Evolutionary conservation across 768 basidiomycete genomes (phyloP).

Genomic region (Calvatia gigantea): DNA sequence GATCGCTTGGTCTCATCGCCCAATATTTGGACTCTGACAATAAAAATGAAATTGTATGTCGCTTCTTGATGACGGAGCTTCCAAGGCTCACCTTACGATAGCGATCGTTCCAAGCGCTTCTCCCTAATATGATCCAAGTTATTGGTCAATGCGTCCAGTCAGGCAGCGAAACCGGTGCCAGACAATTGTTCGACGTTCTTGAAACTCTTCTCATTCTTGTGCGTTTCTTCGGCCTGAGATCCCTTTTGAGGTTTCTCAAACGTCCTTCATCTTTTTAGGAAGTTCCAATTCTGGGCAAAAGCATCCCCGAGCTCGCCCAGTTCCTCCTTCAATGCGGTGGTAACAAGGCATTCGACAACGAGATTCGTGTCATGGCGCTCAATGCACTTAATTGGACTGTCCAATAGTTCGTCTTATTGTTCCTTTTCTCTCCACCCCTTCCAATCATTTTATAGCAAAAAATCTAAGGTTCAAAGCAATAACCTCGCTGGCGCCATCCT

Average conservation of each 20-base stretch:
- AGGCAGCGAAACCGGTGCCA: slow-evolving; percentile 76
- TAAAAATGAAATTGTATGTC: slow-evolving; percentile 78
- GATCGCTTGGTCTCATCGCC: slow-evolving; percentile 88
- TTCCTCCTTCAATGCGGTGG: slow-evolving; percentile 86
- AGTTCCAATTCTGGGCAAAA: slow-evolving; percentile 87
- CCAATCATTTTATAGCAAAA: slow-evolving; percentile 63
- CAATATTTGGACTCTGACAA: slow-evolving; percentile 90
- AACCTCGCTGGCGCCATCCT: slow-evolving; percentile 83
- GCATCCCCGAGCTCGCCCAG: slow-evolving; percentile 81
- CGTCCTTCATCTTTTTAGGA: slow-evolving; percentile 52
- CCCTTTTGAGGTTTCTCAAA: not conserved
- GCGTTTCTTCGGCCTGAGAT: slow-evolving; percentile 22
- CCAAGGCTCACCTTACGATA: slow-evolving; percentile 23
- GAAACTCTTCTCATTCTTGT: slow-evolving; percentile 94
- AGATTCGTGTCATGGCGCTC: slow-evolving; percentile 84
- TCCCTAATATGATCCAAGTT: slow-evolving; percentile 87
- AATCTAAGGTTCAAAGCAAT: slow-evolving; percentile 87
- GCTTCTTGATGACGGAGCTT: not conserved
- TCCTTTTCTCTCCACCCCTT: not conserved
- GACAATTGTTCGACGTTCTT: slow-evolving; percentile 91
- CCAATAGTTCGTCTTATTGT: slow-evolving; percentile 66
- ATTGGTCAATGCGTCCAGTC: slow-evolving; percentile 79
- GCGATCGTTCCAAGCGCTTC: slow-evolving; percentile 84
- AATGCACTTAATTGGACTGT: slow-evolving; percentile 97
- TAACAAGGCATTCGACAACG: slow-evolving; percentile 70